phyloP scores from a whole-genome alignment of 352 stramenopile genomes.

The Pythium angustatum region DNA sequence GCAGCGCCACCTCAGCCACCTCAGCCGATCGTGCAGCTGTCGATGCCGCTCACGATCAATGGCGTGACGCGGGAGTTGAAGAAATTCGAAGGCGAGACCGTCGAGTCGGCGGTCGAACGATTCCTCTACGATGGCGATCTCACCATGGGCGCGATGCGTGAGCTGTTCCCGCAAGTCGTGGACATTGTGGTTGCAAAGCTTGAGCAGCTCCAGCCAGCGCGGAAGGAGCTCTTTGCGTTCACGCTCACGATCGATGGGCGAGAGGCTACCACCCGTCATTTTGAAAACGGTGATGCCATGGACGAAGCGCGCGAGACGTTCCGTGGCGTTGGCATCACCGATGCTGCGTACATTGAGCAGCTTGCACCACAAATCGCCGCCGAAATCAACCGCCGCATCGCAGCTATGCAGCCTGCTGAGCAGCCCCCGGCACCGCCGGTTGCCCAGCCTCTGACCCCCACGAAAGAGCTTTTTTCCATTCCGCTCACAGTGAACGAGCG shows the following conservation, averaged over 20 bases:
- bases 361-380: constrained; percentile 60
- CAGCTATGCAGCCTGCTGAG: constrained; percentile 2
- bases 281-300: constrained; percentile 57
- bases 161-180: constrained; percentile 65
- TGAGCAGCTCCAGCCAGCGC: constrained; percentile 48
- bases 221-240: constrained; percentile 65
- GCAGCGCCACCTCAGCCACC: constrained; percentile 12
- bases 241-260: constrained; percentile 51
- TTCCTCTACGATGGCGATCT: constrained; percentile 65
- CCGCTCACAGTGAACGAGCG: constrained; percentile 59
- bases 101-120: constrained; percentile 59
- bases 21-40: constrained; percentile 50
- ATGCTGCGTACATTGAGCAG: constrained; percentile 53
- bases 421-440: background rate
- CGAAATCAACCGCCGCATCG: constrained; percentile 56
- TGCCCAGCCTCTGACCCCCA: constrained; percentile 3
- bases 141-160: constrained; percentile 60
- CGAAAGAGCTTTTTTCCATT: constrained; percentile 67
- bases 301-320: constrained; percentile 62
- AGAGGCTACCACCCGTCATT: constrained; percentile 58
- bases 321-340: constrained; percentile 41
- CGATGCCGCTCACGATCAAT: constrained; percentile 62
- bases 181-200: constrained; percentile 60
- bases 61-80: constrained; percentile 45
- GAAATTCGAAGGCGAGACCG: constrained; percentile 62